Evolutionary conservation across 176 grass and related monocot genomes (phyloP).

Genomic region (Canna indica): DNA sequence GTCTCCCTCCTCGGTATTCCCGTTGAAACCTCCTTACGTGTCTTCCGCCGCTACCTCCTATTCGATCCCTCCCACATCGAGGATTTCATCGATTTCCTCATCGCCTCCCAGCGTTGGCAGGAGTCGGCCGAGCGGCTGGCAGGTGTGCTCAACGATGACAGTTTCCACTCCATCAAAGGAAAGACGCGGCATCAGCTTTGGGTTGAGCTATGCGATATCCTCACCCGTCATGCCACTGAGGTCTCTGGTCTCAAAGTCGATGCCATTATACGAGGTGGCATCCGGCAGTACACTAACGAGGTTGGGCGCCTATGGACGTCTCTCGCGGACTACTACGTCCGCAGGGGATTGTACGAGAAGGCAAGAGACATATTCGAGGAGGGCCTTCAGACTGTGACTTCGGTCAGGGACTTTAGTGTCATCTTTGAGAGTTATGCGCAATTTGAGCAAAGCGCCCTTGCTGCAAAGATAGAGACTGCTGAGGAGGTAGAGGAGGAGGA

Average conservation of each 20-base stretch:
- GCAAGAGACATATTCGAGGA: slow-evolving; percentile 69
- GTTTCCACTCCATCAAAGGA: slow-evolving; percentile 69
- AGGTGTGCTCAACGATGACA: slow-evolving; percentile 50
- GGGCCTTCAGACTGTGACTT: slow-evolving; percentile 52
- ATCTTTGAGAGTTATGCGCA: slow-evolving; percentile 73
- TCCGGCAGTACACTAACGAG: slow-evolving; percentile 66
- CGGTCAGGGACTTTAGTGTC: slow-evolving; percentile 72
- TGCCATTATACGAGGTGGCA: slow-evolving; percentile 53
- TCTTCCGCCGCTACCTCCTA: slow-evolving; percentile 73
- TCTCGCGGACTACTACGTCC: slow-evolving; percentile 61
- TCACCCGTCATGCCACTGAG: slow-evolving; percentile 72
- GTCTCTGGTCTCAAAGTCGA: slow-evolving; percentile 68
- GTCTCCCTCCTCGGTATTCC: slow-evolving; percentile 54
- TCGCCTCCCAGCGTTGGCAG: slow-evolving; percentile 50
- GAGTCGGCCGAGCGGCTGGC: slow-evolving; percentile 59
- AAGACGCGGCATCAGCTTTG: slow-evolving; percentile 81
- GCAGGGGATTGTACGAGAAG: slow-evolving; percentile 63
- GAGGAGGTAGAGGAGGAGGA: slow-evolving; percentile 39
- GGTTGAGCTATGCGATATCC: slow-evolving; percentile 68
- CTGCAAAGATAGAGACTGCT: slow-evolving; percentile 60
- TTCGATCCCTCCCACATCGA: slow-evolving; percentile 74
- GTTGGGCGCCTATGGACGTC: slow-evolving; percentile 80
- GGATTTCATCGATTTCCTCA: slow-evolving; percentile 72
- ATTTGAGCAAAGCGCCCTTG: slow-evolving; percentile 74
- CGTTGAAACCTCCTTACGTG: slow-evolving; percentile 67